These are phyloP conservation scores for Malbranchea cinnamomea DNA, from an alignment of 2,329 filamentous ascomycete genomes.

Conservation along the genomic window DNA sequence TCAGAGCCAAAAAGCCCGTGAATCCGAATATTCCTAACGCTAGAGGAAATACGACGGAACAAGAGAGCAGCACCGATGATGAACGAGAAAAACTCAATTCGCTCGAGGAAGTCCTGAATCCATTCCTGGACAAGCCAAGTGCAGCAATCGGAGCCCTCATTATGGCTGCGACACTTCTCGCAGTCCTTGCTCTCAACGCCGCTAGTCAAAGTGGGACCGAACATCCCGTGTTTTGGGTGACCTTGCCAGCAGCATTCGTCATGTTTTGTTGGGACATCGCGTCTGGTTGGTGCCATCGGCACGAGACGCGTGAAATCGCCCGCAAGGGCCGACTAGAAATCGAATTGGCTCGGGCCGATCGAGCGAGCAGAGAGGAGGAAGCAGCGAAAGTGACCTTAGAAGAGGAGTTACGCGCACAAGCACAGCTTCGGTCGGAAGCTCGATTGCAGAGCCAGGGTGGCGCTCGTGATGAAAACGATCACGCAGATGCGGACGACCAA, in stretches of 20 bases:
- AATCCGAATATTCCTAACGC: slow-evolving; percentile 60
- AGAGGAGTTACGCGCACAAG: too few relatives aligned
- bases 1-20: slow-evolving; percentile 40
- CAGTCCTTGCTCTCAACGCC: slow-evolving; percentile 52
- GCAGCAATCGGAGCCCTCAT: slow-evolving; percentile 49
- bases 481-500: slow-evolving; percentile 7
- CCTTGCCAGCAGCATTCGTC: slow-evolving; percentile 50
- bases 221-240: slow-evolving; percentile 52
- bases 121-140: slow-evolving; percentile 52
- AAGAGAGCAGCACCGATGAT: slow-evolving; percentile 31
- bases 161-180: slow-evolving; percentile 53
- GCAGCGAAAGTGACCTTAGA: slow-evolving; percentile 8
- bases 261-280: slow-evolving; percentile 54
- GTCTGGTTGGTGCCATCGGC: slow-evolving; percentile 47
- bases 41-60: slow-evolving; percentile 39
- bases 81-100: slow-evolving; percentile 42
- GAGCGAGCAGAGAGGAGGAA: slow-evolving; percentile 22
- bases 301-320: slow-evolving; percentile 49
- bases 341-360: slow-evolving; percentile 29
- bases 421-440: too few relatives aligned
- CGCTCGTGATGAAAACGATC: slow-evolving; percentile 1
- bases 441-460: slow-evolving; percentile 5
- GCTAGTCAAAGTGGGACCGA: slow-evolving; percentile 35
- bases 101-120: slow-evolving; percentile 61
- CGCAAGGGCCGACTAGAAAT: slow-evolving; percentile 38